A percentile compares a stretch with the other conserved stretches of the same genome.
phyloP scores from a whole-genome alignment of 176 grass and related monocot genomes.

The Musa troglodytarum region DNA sequence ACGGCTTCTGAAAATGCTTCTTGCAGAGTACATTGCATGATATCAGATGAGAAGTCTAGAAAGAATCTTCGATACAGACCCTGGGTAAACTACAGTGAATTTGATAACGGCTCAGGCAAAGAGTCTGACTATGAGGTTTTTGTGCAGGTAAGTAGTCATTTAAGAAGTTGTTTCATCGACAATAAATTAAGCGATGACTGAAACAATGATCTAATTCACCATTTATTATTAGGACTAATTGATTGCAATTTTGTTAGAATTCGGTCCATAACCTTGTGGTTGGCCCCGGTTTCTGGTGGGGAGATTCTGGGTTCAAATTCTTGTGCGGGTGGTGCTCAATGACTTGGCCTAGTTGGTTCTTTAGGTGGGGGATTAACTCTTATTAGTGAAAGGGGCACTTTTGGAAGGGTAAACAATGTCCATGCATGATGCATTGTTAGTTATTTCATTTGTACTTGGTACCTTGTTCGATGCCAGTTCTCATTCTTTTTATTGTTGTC shows the following conservation, averaged over 20 bases:
- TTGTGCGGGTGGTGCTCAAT: neutral
- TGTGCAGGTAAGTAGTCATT: neutral
- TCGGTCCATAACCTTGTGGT: neutral
- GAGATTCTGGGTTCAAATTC: neutral
- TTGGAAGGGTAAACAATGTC: neutral
- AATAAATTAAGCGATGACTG: neutral
- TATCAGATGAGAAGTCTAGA: slow-evolving; percentile 27
- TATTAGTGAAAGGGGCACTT: neutral
- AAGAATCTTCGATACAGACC: slow-evolving; percentile 58
- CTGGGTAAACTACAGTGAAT: slow-evolving; percentile 59
- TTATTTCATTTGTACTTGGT: neutral
- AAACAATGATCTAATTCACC: neutral
- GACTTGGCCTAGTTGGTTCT: neutral
- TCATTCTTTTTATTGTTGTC: neutral
- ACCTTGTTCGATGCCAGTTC: neutral
- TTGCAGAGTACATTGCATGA: slow-evolving; percentile 18
- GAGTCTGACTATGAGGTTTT: slow-evolving; percentile 23
- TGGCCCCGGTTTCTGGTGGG: neutral
- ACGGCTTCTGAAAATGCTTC: slow-evolving; percentile 14
- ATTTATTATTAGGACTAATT: neutral
- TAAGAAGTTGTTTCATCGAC: neutral
- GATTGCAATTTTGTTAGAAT: neutral
- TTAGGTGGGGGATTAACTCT: neutral
- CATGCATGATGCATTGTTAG: neutral
- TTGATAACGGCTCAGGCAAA: slow-evolving; percentile 34